A percentile compares a stretch with the other conserved stretches of the same genome.
Evolutionary conservation across 768 basidiomycete species (phyloP).

Genomic region (Ramaria rubella): DNA sequence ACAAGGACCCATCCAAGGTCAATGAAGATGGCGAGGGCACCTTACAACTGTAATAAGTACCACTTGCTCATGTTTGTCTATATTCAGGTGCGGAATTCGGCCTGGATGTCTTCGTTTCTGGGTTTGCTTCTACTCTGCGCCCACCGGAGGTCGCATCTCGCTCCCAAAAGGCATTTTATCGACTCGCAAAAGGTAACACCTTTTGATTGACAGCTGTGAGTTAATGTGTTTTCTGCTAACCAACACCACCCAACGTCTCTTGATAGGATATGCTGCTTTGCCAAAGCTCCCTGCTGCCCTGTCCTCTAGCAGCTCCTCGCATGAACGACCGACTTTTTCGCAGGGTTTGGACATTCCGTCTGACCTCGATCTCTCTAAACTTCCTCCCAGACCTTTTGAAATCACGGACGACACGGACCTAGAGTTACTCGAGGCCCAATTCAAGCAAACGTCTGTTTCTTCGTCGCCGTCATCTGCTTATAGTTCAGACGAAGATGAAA

Average conservation of each 20-base stretch:
- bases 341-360: constrained; percentile 32
- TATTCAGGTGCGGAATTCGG: constrained; percentile 48
- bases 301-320: constrained; percentile 14
- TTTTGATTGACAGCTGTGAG: neutral
- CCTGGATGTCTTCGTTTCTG: constrained; percentile 68
- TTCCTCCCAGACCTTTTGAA: constrained; percentile 55
- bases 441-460: constrained; percentile 24
- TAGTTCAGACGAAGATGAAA: neutral
- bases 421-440: constrained; percentile 47
- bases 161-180: constrained; percentile 69
- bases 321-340: constrained; percentile 19
- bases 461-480: neutral
- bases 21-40: constrained; percentile 19
- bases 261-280: constrained; percentile 62
- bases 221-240: constrained; percentile 10
- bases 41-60: too few species aligned
- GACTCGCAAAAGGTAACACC: constrained; percentile 63
- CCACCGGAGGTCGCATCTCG: constrained; percentile 57
- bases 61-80: neutral
- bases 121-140: constrained; percentile 60
- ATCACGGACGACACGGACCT: constrained; percentile 54
- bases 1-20: constrained; percentile 18
- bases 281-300: constrained; percentile 45
- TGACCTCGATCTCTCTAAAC: constrained; percentile 37
- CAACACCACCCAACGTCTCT: neutral